Percentiles rank a stretch among this genome's conserved stretches.
Conservation (phyloP, 192 early-diverging fungal species). For the Coemansia sp. region DNA sequence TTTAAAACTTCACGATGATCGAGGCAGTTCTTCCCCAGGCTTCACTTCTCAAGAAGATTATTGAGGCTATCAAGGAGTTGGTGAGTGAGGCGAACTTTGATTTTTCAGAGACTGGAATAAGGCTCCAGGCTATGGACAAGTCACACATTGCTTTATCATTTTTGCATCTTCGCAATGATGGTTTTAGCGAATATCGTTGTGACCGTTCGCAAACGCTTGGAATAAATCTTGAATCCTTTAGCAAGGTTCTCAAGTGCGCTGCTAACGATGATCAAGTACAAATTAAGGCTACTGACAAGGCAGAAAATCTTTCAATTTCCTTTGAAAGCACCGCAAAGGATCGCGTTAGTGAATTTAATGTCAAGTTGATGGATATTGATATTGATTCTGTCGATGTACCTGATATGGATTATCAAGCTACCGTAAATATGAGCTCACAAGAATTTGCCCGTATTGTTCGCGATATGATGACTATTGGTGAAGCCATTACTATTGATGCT, state of each 20-base stretch:
- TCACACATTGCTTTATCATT: slow-evolving; percentile 94
- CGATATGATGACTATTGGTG: slow-evolving; percentile 80
- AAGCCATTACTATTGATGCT: slow-evolving; percentile 85
- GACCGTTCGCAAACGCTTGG: slow-evolving; percentile 89
- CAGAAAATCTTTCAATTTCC: slow-evolving; percentile 74
- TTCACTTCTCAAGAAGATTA: slow-evolving; percentile 86
- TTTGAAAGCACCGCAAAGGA: slow-evolving; percentile 73
- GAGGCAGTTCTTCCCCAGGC: slow-evolving; percentile 89
- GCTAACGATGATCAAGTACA: slow-evolving; percentile 90
- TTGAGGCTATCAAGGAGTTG: slow-evolving; percentile 97
- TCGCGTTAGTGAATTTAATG: slow-evolving; percentile 83
- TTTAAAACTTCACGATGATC: slow-evolving; percentile 60
- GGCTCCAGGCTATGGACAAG: slow-evolving; percentile 98
- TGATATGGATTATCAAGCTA: slow-evolving; percentile 89
- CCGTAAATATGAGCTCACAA: slow-evolving; percentile 80
- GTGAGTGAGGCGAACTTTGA: slow-evolving; percentile 98
- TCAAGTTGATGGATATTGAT: slow-evolving; percentile 99
- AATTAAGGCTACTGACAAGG: slow-evolving; percentile 85
- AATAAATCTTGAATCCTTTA: slow-evolving; percentile 78
- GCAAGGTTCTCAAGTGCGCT: slow-evolving; percentile 93
- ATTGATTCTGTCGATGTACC: slow-evolving; percentile 93
- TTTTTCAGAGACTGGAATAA: slow-evolving; percentile 91
- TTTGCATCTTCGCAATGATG: slow-evolving; percentile 75
- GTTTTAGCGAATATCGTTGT: slow-evolving; percentile 86
- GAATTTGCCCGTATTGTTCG: slow-evolving; percentile 92